Base-by-base conservation (phyloP, 2,329 filamentous ascomycete genomes). In the Teratosphaeria gauchensis region DNA sequence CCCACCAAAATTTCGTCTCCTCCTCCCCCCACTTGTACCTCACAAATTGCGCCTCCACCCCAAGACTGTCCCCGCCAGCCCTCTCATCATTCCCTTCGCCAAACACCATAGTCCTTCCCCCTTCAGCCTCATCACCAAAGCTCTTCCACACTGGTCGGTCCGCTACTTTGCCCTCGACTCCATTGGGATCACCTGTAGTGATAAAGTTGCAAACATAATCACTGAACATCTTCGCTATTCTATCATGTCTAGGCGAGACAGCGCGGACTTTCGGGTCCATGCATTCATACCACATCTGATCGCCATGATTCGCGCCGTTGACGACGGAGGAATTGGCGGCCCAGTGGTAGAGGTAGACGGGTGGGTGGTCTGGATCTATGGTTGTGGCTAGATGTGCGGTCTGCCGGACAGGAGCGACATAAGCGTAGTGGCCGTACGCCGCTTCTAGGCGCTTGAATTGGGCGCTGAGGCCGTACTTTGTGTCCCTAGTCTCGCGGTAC, bases 1-100 rank as follows among this genome's bases (percentile, higher is more conserved):
- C 74, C 81, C 82, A 86, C 85, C 85, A 88, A 68, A 84, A 87
- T 12, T 73, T 69, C 64, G 81, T 84, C 65, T 82, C 78, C 55
- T 75, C 69, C 56, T 71, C 71, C 60, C 82, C 79, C 60, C 74
- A 73, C 3, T 69, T 24, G 74, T 80, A 72, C 77, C 68, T 58
- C 55, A 71, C 62, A 57, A 78, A 71, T 57, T 76, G 67, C 0
- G 77, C 80, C 1, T 79, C 73, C 2, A 72, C 67, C 1, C 81
- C 84, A 11, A 58, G 65, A 24, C 67, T 68, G 35, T 57, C 63
- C 0, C 69, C 71, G 55, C 61, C 77, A 64, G 61, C 74, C 66
- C 63, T 69, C 72, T 86, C 83, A 63, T 84, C 77, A 64, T 86
- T 86, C 2, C 81, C 83, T 46, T 76, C 66, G 1, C 83, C 84